Base-by-base conservation (phyloP, 139 green algal genomes). In the Closterium sp. region DNA sequence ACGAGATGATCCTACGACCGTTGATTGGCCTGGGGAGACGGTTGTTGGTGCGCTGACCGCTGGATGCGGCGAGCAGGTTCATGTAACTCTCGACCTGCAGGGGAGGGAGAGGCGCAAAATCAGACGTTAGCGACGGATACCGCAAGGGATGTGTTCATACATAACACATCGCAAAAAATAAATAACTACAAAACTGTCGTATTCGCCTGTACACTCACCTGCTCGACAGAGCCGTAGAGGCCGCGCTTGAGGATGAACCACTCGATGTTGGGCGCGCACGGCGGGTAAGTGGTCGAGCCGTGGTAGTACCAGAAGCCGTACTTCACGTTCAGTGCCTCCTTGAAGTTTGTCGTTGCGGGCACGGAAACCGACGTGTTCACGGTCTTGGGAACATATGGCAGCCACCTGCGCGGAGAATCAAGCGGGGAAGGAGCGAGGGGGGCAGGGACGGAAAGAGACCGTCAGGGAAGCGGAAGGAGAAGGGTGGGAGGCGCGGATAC, bases 11-110 rank as follows among this genome's bases (percentile, higher is more conserved):
- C 9, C 9, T 87, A 30, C 85, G 85, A 10, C 85, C 85, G 28
- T 87, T 87, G 85, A 87, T 22, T 31, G 85, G 85, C 28, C 28
- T 30, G 10, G 28, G n/a, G 21, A 31, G 85, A 31, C 85, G 85
- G 85, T 87, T 87, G 85, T 87, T 31, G 85, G 85, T 87, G 85
- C 85, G 85, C 28, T 87, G 28, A 87, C 85, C 85, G 85, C 28
- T 79, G 62, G 62, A 79, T 24, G 62, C 62, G 62, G 62, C 62
- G 17, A 79, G 62, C 17, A 27, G 62, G 62, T 79, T 79, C 62
- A 79, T 79, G 62, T 79, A 79, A 0, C 62, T 13, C 62, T 79
- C 62, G 62, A 79, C 27, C 62, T 79, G 45, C 45, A 4, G 45
- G 11, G 11, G 11, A 13, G 10, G 1, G 45, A 70, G 45, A 70